A percentile compares a stretch with the other conserved stretches of the same genome.
phyloP scores from a whole-genome alignment of 139 green algal species.

The Astrephomene gubernaculifera region DNA sequence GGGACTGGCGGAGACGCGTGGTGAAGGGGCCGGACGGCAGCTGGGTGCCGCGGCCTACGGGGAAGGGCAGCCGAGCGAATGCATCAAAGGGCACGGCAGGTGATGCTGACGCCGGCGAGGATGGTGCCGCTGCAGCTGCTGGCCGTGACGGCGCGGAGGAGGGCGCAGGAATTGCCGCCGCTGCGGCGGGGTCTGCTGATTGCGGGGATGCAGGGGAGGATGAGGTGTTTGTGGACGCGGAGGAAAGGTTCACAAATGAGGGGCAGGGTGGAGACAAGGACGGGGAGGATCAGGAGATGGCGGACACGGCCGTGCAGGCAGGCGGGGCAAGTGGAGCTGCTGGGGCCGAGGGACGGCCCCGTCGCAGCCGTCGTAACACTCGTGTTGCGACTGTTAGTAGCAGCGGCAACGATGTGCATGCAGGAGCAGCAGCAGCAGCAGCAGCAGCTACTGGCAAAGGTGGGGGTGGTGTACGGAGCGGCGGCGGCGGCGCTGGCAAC shows the following conservation, averaged over 20 bases:
- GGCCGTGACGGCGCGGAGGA: neutral
- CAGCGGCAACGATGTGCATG: neutral
- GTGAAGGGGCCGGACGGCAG: slow-evolving; percentile 14
- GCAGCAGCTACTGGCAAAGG: neutral
- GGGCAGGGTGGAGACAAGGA: neutral
- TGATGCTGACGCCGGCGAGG: neutral
- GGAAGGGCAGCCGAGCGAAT: neutral
- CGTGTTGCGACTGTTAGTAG: too few species aligned
- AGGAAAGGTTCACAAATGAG: neutral
- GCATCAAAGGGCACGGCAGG: neutral
- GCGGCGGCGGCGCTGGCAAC: neutral
- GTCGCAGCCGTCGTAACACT: too few species aligned
- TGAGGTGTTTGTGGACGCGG: slow-evolving; percentile 11
- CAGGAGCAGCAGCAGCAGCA: neutral
- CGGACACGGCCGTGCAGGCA: neutral
- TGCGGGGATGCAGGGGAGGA: neutral
- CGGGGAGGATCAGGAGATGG: neutral
- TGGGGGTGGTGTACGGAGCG: neutral
- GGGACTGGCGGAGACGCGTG: slow-evolving; percentile 24
- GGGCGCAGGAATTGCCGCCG: neutral
- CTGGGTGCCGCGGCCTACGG: neutral
- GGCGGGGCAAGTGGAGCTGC: neutral
- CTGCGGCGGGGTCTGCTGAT: too few species aligned
- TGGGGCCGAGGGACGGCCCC: neutral
- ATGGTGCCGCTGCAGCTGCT: neutral